Conservation (phyloP, 2,329 filamentous ascomycete genomes). For the Fusarium domesticum region DNA sequence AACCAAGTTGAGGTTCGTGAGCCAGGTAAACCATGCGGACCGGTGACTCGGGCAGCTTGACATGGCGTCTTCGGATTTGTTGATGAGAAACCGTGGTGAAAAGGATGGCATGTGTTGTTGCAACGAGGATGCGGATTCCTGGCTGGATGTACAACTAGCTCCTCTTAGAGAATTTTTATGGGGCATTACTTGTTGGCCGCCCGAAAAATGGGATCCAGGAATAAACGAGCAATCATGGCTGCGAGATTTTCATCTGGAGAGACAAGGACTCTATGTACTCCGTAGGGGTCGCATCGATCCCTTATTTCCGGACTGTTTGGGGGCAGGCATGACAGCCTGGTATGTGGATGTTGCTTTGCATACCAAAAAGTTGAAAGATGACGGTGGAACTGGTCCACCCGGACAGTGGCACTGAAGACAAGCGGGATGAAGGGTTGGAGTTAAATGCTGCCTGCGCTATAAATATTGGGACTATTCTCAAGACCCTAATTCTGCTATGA, state of each 20-base stretch:
- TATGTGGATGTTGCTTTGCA: no score
- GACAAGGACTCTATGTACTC: neutral
- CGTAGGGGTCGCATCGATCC: no score
- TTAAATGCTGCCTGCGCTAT: no score
- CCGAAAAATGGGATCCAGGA: neutral
- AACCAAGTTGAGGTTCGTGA: constrained; percentile 15
- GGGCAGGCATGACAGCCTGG: no score
- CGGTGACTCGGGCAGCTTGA: constrained; percentile 17
- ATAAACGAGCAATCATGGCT: neutral
- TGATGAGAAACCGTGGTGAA: constrained; percentile 4
- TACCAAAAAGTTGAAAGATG: no score
- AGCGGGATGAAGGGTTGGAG: no score
- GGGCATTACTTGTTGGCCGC: neutral
- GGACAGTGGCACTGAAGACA: no score
- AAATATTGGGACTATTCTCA: no score
- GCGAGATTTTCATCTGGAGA: neutral
- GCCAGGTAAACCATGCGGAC: constrained; percentile 11
- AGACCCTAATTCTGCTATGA: no score
- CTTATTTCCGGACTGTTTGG: no score
- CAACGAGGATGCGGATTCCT: neutral
- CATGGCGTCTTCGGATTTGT: constrained; percentile 7
- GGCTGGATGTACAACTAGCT: neutral
- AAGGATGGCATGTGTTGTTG: constrained; percentile 6
- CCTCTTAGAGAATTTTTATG: neutral
- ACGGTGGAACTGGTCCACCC: no score